Conservation (phyloP, 1,139 yeast genomes). For the Yamadazyma membranifaciens region DNA sequence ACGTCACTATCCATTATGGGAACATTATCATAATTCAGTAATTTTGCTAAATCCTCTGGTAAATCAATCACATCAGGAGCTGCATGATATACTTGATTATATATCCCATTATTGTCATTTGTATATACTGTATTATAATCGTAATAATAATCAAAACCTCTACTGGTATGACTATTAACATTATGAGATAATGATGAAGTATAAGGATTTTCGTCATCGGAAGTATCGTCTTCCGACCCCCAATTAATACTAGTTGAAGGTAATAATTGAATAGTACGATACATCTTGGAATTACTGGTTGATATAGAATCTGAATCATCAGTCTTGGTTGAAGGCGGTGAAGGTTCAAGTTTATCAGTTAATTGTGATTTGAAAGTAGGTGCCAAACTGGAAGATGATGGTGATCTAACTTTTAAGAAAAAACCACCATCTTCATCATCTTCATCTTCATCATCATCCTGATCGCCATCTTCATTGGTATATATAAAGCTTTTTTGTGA, state of each 20-base stretch:
- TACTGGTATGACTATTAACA: constrained; percentile 56
- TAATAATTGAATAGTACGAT: constrained; percentile 64
- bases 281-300: constrained; percentile 24
- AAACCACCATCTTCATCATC: constrained; percentile 70
- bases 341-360: constrained; percentile 4
- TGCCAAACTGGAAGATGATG: constrained; percentile 29
- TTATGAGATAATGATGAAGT: constrained; percentile 73
- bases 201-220: constrained; percentile 53
- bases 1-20: constrained; percentile 4
- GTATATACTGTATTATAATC: constrained; percentile 85
- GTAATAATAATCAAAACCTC: constrained; percentile 83
- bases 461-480: constrained; percentile 15
- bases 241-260: constrained; percentile 83
- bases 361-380: constrained; percentile 12
- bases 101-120: constrained; percentile 48
- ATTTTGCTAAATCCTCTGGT: constrained; percentile 44
- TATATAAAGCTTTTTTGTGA: constrained; percentile 13
- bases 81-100: constrained; percentile 19
- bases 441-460: constrained; percentile 45
- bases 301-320: constrained; percentile 31
- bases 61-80: constrained; percentile 44
- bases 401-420: constrained; percentile 56
- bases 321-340: constrained; percentile 17
- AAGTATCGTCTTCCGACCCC: constrained; percentile 71
- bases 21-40: constrained; percentile 30